Evolutionary conservation across 768 basidiomycete species (phyloP).

Genomic region (Cystoderma amianthinum): DNA sequence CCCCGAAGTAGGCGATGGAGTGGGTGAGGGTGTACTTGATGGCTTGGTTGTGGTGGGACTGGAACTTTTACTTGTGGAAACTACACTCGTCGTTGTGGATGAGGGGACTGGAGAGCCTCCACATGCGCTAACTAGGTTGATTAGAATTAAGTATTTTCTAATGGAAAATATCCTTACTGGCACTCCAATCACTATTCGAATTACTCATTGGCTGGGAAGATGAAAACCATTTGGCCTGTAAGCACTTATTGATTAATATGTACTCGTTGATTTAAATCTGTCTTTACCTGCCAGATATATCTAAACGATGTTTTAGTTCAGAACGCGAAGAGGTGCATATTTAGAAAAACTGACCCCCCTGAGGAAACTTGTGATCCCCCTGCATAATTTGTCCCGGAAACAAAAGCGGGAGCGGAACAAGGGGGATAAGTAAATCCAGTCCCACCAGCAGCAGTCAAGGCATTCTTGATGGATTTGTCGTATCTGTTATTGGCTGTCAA

Average conservation of each 20-base stretch:
- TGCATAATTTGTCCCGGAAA: constrained; percentile 40
- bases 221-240: constrained; percentile 57
- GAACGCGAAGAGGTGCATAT: constrained; percentile 2
- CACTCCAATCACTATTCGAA: constrained; percentile 55
- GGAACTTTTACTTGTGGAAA: constrained; percentile 10
- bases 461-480: constrained; percentile 54
- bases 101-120: constrained; percentile 20
- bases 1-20: constrained; percentile 17
- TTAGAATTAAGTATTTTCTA: background rate
- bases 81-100: constrained; percentile 9
- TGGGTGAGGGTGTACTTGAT: constrained; percentile 6
- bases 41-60: constrained; percentile 11
- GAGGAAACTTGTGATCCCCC: constrained; percentile 48
- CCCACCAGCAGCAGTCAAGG: constrained; percentile 54
- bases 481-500: constrained; percentile 47
- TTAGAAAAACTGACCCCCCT: constrained; percentile 33
- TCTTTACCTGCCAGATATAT: constrained; percentile 56
- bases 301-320: constrained; percentile 18
- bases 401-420: constrained; percentile 50
- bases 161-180: constrained; percentile 34
- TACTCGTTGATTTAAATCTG: no score
- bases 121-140: constrained; percentile 45
- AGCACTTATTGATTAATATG: constrained; percentile 1
- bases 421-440: constrained; percentile 61
- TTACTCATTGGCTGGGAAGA: constrained; percentile 36